Percentiles rank a stretch among this genome's conserved stretches.
phyloP scores from a whole-genome alignment of 352 stramenopile genomes.

The Paralagenidium karlingii region DNA sequence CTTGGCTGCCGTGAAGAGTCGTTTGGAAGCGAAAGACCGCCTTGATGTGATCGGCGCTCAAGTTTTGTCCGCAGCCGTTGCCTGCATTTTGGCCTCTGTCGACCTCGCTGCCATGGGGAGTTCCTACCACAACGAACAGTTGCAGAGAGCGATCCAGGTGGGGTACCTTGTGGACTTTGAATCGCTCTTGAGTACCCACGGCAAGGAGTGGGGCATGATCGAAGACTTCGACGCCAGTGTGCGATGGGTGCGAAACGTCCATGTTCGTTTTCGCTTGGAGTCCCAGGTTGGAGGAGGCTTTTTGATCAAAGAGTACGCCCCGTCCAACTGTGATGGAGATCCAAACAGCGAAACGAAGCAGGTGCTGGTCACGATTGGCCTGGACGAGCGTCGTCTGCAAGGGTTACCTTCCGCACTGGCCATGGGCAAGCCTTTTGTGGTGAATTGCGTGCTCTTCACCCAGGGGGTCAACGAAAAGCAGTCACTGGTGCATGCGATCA shows the following conservation, averaged over 20 bases:
- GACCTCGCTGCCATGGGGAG: slow-evolving; percentile 49
- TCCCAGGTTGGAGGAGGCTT: neutral
- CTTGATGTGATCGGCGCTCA: slow-evolving; percentile 61
- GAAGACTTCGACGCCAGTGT: slow-evolving; percentile 81
- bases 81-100: slow-evolving; percentile 51
- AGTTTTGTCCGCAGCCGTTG: slow-evolving; percentile 51
- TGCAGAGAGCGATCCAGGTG: slow-evolving; percentile 34
- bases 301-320: slow-evolving; percentile 34
- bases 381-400: slow-evolving; percentile 10
- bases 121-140: slow-evolving; percentile 35
- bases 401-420: neutral
- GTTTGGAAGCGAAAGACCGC: slow-evolving; percentile 58
- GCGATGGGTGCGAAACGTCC: slow-evolving; percentile 12
- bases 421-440: neutral
- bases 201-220: slow-evolving; percentile 95
- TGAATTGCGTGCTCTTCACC: slow-evolving; percentile 8
- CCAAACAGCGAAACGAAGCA: neutral
- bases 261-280: slow-evolving; percentile 20
- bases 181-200: slow-evolving; percentile 82
- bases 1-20: slow-evolving; percentile 35
- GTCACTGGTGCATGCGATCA: slow-evolving; percentile 27
- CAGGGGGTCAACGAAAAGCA: slow-evolving; percentile 48
- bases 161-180: slow-evolving; percentile 75
- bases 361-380: slow-evolving; percentile 40
- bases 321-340: no score